Base-by-base conservation (phyloP, 2,329 filamentous ascomycete species). In the Cladosporium sp. region DNA sequence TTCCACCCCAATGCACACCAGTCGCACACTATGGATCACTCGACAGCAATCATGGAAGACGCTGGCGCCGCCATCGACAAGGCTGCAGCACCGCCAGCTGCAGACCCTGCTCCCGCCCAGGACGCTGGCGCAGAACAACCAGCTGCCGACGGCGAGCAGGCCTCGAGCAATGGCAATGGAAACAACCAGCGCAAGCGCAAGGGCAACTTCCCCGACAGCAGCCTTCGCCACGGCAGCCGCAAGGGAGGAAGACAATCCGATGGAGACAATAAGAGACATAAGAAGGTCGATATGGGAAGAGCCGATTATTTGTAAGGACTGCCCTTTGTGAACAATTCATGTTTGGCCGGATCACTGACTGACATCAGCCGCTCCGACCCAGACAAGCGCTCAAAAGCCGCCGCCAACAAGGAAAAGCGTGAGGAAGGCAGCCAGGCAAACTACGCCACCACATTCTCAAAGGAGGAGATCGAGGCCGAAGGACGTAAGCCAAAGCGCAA, bases 401-500 rank as follows among this genome's bases (percentile, higher is more conserved):
- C 78, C 28, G 78, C 80, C 71, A 72, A 79, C 77, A 78, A 81
- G 69, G 76, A 80, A 66, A 78, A 80, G 64, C 74, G 78, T 56
- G 76, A 78, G 65, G 80, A 82, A 63, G 79, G 78, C 44, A 67
- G 68, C 74, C 80, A 70, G 69, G 73, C 52, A 75, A 78, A 72
- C 68, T 78, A 73, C 76, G 78, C 72, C 69, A 78, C 70, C 69
- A 72, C 64, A 23, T 90, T 89, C 72, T 82, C 86, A 63, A 86
- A 91, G 72, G 92, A 95, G 69, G 93, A 97, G 79, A 94, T 97
- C 71, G 91, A 90, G 14, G 88, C 88, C 56, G 95, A 99, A 78
- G 89, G 90, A 76, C 89, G 94, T 69, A 88, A 88, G 65, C 95
- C 95, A 28, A 99, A 99, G 85, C 89, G 91, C 78, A 99, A 99